These are phyloP conservation scores for Gynochthodes officinalis DNA, from an alignment of 257 asterid genomes.

Conservation along the genomic window DNA sequence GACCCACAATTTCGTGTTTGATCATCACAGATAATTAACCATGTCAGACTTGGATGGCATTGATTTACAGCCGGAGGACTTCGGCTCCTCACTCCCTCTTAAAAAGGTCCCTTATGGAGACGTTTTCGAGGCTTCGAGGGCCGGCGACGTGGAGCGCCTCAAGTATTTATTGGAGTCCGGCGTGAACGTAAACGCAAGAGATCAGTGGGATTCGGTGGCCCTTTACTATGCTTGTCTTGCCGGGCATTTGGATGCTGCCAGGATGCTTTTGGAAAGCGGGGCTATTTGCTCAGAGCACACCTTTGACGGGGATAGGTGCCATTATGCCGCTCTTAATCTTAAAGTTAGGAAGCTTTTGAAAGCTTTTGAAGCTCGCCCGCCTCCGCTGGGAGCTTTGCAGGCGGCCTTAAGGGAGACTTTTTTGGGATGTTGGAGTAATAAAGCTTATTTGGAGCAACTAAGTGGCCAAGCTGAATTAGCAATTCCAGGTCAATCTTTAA, in stretches of 20 bases:
- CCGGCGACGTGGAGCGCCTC: conserved; percentile 84
- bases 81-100: conserved; percentile 65
- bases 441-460: conserved; percentile 35
- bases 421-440: conserved; percentile 59
- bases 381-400: conserved; percentile 76
- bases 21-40: not conserved
- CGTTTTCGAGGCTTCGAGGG: conserved; percentile 83
- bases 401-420: conserved; percentile 72
- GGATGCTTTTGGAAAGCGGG: conserved; percentile 73
- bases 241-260: conserved; percentile 88
- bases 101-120: conserved; percentile 90
- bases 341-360: conserved; percentile 79
- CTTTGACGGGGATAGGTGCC: conserved; percentile 96
- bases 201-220: conserved; percentile 91
- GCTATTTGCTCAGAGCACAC: conserved; percentile 96
- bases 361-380: conserved; percentile 91
- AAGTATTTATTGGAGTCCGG: conserved; percentile 68
- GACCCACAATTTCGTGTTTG: too few species aligned
- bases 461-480: conserved; percentile 20
- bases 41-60: conserved; percentile 77
- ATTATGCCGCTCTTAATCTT: conserved; percentile 88
- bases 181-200: conserved; percentile 84
- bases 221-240: conserved; percentile 91
- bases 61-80: conserved; percentile 66
- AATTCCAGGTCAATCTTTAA: conserved; percentile 9